phyloP scores from a whole-genome alignment of 331 rosid genomes.

The Arachis monticola region DNA sequence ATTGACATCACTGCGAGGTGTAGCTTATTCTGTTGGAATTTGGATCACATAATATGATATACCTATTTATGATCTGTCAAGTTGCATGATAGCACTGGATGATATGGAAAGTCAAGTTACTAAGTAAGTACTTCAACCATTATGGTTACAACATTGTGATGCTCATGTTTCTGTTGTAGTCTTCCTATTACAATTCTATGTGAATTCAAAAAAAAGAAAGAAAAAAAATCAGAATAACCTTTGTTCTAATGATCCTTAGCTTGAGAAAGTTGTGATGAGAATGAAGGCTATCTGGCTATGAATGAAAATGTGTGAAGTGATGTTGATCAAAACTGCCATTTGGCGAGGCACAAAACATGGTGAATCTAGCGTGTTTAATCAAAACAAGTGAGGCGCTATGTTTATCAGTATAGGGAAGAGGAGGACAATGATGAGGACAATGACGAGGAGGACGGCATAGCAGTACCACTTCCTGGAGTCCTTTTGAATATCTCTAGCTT shows the following conservation, averaged over 20 bases:
- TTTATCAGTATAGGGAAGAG: slow-evolving; percentile 53
- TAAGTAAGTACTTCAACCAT: background rate
- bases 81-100: background rate
- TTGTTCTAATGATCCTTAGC: slow-evolving; percentile 14
- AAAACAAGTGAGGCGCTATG: slow-evolving; percentile 46
- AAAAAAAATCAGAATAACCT: slow-evolving; percentile 12
- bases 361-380: background rate
- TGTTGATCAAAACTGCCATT: slow-evolving; percentile 2
- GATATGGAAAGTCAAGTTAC: background rate
- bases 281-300: too few relatives aligned
- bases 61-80: too few relatives aligned
- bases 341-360: slow-evolving; percentile 6
- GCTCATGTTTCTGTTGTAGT: slow-evolving; percentile 14
- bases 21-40: too few relatives aligned
- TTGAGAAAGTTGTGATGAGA: background rate
- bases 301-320: background rate
- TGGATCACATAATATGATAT: too few relatives aligned
- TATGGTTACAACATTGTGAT: slow-evolving; percentile 7
- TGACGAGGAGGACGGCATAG: slow-evolving; percentile 55
- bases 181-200: slow-evolving; percentile 24
- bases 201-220: slow-evolving; percentile 14
- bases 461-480: slow-evolving; percentile 78
- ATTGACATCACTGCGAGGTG: too few relatives aligned
- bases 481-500: slow-evolving; percentile 70
- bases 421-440: slow-evolving; percentile 49